Base-by-base conservation (phyloP, 2,329 filamentous ascomycete genomes). In the Dryadomyces quercivorus region DNA sequence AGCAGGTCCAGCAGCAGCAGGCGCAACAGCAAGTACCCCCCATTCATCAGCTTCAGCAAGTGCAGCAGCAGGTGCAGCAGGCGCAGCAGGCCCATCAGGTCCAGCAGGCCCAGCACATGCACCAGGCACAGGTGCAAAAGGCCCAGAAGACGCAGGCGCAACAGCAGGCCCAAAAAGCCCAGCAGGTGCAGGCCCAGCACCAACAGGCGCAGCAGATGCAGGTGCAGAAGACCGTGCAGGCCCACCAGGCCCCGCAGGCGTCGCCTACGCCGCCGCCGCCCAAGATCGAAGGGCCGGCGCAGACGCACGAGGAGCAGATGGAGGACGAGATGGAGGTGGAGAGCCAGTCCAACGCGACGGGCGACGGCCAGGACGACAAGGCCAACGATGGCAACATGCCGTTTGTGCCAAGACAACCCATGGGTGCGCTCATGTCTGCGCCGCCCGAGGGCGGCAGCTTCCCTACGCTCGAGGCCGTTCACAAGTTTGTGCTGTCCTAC, bases 371-470 rank as follows among this genome's bases (percentile, higher is more conserved):
- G 40, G 69, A 68, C 15, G 77, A 77, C 20, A 56, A 56, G 20
- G 51, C 45, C 7, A 43, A 22, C 18, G 55, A 58, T 26, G 42
- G 47, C 9, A 56, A 52, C 21, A 65, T 72, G 2, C 75, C 75
- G 3, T 80, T 75, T 58, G 70, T 78, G 10, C 75, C 75, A 0
- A 69, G 74, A 3, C 70, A 76, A 45, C 78, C 79, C 5, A 74
- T 81, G 75, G 79, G 79, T 1, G 66, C 70, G 21, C 75, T 77
- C 70, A 82, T 82, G 79, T 81, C 79, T 4, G 73, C 79, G 2
- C 81, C 81, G 4, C 81, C 81, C 1, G 78, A 84, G 61, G 81
- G 81, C 7, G 79, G 79, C 18, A 83, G 78, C 60, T 85, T 80
- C 59, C 75, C 80, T 2, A 84, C 80, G 2, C 70, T 85, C 26